phyloP scores from a whole-genome alignment of 2,329 filamentous ascomycete species.

The Fonsecaea pedrosoi region DNA sequence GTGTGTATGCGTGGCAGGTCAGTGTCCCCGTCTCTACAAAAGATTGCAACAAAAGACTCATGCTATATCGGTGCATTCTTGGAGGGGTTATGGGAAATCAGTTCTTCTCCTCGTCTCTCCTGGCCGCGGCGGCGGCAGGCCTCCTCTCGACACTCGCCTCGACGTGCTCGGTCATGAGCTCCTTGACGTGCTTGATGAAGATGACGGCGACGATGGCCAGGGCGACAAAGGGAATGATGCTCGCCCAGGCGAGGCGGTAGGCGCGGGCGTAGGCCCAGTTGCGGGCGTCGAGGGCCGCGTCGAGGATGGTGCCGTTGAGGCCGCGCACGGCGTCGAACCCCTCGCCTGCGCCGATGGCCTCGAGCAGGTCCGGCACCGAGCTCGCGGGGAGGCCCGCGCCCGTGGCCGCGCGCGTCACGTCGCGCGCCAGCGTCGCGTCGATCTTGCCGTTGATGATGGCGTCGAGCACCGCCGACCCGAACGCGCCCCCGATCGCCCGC shows the following conservation, averaged over 20 bases:
- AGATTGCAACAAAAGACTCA: too few relatives aligned
- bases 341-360: slow-evolving; percentile 46
- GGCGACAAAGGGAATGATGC: slow-evolving; percentile 60
- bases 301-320: slow-evolving; percentile 49
- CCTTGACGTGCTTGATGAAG: slow-evolving; percentile 56
- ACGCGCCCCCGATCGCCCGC: slow-evolving; percentile 60
- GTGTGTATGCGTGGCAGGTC: too few relatives aligned
- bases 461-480: slow-evolving; percentile 59
- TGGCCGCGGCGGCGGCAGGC: background rate
- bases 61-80: too few relatives aligned
- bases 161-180: slow-evolving; percentile 62
- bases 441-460: slow-evolving; percentile 60
- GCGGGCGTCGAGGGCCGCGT: slow-evolving; percentile 51
- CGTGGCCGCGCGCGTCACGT: slow-evolving; percentile 51
- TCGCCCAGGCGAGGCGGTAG: slow-evolving; percentile 59
- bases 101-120: slow-evolving; percentile 7
- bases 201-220: slow-evolving; percentile 54
- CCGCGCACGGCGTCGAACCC: slow-evolving; percentile 46
- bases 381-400: slow-evolving; percentile 51
- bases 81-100: too few relatives aligned
- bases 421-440: slow-evolving; percentile 48
- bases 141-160: slow-evolving; percentile 58
- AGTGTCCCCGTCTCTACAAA: too few relatives aligned
- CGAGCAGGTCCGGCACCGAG: slow-evolving; percentile 48
- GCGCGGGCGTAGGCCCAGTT: slow-evolving; percentile 55